These are phyloP conservation scores for Trametes sanguinea DNA, from an alignment of 768 basidiomycete genomes.

Conservation along the genomic window DNA sequence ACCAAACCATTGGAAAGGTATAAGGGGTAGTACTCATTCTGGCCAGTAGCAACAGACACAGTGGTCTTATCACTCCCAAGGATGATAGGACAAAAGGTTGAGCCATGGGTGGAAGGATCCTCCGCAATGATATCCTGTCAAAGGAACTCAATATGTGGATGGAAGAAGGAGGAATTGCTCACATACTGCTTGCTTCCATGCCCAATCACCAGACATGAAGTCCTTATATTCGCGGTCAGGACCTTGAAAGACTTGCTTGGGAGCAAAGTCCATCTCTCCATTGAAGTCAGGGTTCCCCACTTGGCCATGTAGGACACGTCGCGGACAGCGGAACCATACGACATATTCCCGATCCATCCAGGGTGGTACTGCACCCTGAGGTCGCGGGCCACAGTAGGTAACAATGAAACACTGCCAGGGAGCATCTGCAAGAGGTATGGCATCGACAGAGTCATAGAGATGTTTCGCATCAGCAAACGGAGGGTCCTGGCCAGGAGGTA, in stretches of 20 bases:
- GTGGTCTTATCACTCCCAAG: conserved; percentile 20
- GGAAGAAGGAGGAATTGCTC: not conserved
- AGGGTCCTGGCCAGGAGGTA: not conserved
- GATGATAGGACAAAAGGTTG: not conserved
- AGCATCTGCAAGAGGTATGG: not conserved
- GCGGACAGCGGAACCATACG: conserved; percentile 33
- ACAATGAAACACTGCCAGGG: not conserved
- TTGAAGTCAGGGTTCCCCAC: conserved; percentile 28
- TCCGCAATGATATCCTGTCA: not conserved
- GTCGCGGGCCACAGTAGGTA: not conserved
- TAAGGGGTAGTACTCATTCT: conserved; percentile 33
- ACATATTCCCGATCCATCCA: conserved; percentile 29
- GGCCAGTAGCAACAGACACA: conserved; percentile 30
- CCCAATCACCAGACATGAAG: conserved; percentile 20
- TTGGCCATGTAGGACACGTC: conserved; percentile 24
- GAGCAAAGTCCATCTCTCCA: conserved; percentile 26
- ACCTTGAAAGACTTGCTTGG: conserved; percentile 15
- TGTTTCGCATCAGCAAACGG: conserved; percentile 12
- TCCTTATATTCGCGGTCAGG: conserved; percentile 21
- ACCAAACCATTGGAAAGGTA: conserved; percentile 31
- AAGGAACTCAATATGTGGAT: not conserved
- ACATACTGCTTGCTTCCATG: conserved; percentile 7
- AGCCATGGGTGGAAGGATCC: not conserved
- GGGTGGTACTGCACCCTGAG: not conserved
- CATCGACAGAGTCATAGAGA: conserved; percentile 29